These are phyloP conservation scores for Penicillium verhagenii DNA, from an alignment of 495 filamentous ascomycete genomes.

Conservation along the genomic window DNA sequence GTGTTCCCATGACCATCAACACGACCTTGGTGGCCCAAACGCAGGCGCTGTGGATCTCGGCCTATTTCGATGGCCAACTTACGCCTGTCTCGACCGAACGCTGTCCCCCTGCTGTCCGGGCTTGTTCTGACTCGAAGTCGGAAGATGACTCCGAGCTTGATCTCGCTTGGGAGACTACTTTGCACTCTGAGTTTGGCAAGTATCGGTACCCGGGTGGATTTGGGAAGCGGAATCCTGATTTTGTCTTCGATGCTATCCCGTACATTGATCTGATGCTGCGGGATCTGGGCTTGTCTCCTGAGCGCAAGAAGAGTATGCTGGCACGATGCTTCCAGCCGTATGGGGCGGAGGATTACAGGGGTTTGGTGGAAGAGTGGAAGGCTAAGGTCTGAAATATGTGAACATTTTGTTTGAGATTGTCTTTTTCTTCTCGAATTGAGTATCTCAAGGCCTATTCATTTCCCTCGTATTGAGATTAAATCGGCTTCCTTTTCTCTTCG, in stretches of 20 bases:
- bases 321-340: conserved; percentile 56
- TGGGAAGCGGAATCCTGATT: conserved; percentile 63
- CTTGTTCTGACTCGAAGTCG: conserved; percentile 14
- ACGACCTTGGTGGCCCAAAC: conserved; percentile 62
- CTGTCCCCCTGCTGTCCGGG: conserved; percentile 21
- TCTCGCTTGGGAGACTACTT: conserved; percentile 54
- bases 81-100: conserved; percentile 24
- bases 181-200: conserved; percentile 66
- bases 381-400: no score
- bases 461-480: neutral
- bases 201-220: conserved; percentile 68
- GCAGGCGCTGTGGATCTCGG: conserved; percentile 71
- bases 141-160: conserved; percentile 24
- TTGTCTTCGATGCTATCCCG: conserved; percentile 75
- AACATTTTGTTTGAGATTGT: neutral
- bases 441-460: no score
- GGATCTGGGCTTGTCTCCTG: conserved; percentile 58
- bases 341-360: conserved; percentile 58
- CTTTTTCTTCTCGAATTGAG: neutral
- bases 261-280: conserved; percentile 70
- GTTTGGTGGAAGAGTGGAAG: conserved; percentile 58
- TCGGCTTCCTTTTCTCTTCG: conserved; percentile 2
- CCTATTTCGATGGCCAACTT: conserved; percentile 55
- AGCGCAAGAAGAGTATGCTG: conserved; percentile 44
- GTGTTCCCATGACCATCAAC: conserved; percentile 62